These are phyloP conservation scores for Sordariomycetes sp. DNA, from an alignment of 2,329 filamentous ascomycete species.

Conservation along the genomic window DNA sequence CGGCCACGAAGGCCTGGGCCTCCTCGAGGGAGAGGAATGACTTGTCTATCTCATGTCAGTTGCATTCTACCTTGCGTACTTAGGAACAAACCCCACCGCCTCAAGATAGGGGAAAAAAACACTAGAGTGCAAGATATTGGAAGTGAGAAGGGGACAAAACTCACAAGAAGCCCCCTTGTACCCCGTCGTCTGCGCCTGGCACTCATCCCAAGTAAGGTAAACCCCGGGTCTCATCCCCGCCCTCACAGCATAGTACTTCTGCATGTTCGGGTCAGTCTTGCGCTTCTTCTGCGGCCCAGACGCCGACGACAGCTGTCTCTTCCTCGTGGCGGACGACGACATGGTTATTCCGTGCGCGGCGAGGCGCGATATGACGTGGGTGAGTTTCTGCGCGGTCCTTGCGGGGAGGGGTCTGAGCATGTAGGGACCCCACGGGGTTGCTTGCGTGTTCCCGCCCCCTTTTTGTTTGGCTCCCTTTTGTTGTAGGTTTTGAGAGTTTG, in stretches of 20 bases:
- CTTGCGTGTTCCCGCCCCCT: background rate
- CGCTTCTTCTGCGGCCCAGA: slow-evolving; percentile 24
- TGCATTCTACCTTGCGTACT: background rate
- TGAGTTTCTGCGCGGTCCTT: background rate
- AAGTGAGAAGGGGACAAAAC: slow-evolving; percentile 18
- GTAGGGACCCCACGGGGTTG: background rate
- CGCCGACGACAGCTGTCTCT: background rate
- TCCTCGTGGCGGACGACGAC: slow-evolving; percentile 1
- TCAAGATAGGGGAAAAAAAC: background rate
- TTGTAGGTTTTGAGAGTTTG: background rate
- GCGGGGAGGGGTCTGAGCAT: background rate
- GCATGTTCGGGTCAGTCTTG: slow-evolving; percentile 27
- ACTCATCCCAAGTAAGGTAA: slow-evolving; percentile 49
- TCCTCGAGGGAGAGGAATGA: slow-evolving; percentile 62
- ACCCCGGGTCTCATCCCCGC: slow-evolving; percentile 44
- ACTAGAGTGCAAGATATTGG: background rate
- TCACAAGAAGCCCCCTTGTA: slow-evolving; percentile 55
- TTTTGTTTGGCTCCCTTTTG: background rate
- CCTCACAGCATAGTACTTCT: slow-evolving; percentile 52
- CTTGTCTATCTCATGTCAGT: slow-evolving; percentile 46
- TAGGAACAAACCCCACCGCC: background rate
- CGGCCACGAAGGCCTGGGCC: slow-evolving; percentile 64
- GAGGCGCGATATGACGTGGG: background rate
- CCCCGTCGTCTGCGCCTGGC: slow-evolving; percentile 44
- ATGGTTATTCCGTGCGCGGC: background rate